phyloP scores from a whole-genome alignment of 345 rosid species.

The Camelina laxa region DNA sequence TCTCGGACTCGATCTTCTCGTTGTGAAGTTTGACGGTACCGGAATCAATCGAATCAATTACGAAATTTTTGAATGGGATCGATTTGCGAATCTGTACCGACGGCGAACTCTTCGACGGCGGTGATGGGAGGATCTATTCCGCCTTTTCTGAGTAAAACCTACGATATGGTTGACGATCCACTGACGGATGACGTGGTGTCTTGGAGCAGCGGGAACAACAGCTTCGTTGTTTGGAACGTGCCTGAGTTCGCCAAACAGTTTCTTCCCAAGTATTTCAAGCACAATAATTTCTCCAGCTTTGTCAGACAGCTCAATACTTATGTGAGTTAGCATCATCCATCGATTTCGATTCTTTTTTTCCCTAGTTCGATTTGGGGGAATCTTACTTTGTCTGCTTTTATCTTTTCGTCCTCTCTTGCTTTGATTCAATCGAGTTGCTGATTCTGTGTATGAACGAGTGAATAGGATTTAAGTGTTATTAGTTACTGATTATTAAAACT shows the following conservation, averaged over 20 bases:
- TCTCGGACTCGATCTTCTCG: background rate
- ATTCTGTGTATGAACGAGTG: background rate
- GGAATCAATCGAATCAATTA: background rate
- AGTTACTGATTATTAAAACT: background rate
- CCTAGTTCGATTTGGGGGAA: constrained; percentile 6
- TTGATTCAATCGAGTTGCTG: background rate
- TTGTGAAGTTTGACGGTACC: background rate
- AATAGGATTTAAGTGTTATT: background rate
- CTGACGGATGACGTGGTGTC: constrained; percentile 55
- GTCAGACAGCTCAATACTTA: constrained; percentile 69
- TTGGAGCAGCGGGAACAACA: constrained; percentile 58
- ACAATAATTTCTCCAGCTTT: constrained; percentile 67
- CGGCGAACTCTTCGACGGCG: constrained; percentile 35
- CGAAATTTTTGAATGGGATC: constrained; percentile 42
- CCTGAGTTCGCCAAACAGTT: constrained; percentile 56
- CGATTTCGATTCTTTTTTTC: background rate
- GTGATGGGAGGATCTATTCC: constrained; percentile 46
- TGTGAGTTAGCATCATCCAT: constrained; percentile 48
- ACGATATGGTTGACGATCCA: constrained; percentile 64
- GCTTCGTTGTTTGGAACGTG: constrained; percentile 64
- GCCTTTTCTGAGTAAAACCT: constrained; percentile 65
- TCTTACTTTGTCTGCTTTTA: no score
- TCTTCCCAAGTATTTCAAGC: constrained; percentile 67
- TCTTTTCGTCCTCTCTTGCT: background rate
- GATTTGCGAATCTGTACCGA: constrained; percentile 43